Evolutionary conservation across 2,329 filamentous ascomycete genomes (phyloP), one percentile per base, ranked within the genome.

Genomic region (Dissoconium aciculare): DNA sequence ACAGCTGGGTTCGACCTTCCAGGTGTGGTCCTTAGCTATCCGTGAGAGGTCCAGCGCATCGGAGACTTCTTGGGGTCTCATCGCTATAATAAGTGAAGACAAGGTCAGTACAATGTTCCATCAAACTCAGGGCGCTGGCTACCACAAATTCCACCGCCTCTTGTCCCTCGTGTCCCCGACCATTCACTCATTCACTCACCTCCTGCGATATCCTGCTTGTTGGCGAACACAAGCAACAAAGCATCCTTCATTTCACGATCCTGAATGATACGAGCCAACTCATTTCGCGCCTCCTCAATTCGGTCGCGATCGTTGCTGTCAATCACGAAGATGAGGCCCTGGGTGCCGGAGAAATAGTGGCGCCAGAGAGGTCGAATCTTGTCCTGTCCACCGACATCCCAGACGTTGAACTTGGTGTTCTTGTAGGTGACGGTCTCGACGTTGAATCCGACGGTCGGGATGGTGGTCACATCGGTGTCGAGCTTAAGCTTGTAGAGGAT

Each of bases 401-500:
- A 98, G 59, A 98, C 89, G 61, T 87, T 95, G 73, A 98, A 98
- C 62, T 93, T 84, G 55, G 93, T 94, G 75, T 98, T 98, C 75
- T 94, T 94, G 73, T 95, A 95, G 61, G 92, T 85, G 61, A 98
- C 89, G 34, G 89, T 95, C 74, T 98, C 89, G 62, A 98, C 89
- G 69, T 98, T 98, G 78, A 98, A 98, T 54, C 89, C 89, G 56
- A 95, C 93, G 56, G 89, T 98, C 49, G 89, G 89, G 56, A 98
- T 98, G 49, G 89, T 98, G 57, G 89, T 95, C 60, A 95, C 89
- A 59, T 92, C 89, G 71, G 94, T 80, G 66, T 89, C 87, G 56
- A 98, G 81, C 75, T 98, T 98, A 62, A 98, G 77, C 74, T 98
- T 98, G 71, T 98, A 98, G 51, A 98, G 77, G 58, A 98, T 98